Evolutionary conservation across 2,329 filamentous ascomycete species (phyloP), one percentile per base, ranked within the genome.

Genomic region (Chrysosphaeria jannelii): DNA sequence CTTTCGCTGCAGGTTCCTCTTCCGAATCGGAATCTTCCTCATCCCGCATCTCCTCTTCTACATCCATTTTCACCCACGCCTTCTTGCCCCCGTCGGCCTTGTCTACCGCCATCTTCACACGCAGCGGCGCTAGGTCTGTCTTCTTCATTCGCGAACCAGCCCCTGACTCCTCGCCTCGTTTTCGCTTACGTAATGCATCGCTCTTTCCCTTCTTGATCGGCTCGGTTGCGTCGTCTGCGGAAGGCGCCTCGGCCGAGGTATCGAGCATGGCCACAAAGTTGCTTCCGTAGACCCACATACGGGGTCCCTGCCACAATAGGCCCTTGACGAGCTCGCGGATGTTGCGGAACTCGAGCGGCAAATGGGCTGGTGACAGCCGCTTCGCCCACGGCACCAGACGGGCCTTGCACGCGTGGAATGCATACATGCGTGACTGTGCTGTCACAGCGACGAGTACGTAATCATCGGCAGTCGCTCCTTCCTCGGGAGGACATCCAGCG

Each of bases 251-350:
- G 35, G 58, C 57, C 11, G 59, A 58, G 14, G 89, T 48, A 40
- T 93, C 78, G 29, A 97, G 61, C 79, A 93, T 93, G 47, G 74
- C 78, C 13, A 97, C 44, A 56, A 78, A 93, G 1, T 60, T 66
- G 19, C 63, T 59, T 5, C 81, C 79, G 36, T 89, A 91, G 11
- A 93, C 46, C 76, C 81, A 93, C 6, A 81, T 45, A 9, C 81
- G 59, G 14, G 51, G 49, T 1, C 68, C 51, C 37, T 88, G 71
- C 79, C 81, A 93, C 19, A 90, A 43, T 13, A 66, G 64, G 4
- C 78, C 79, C 49, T 81, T 81, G 25, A 70, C 70, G 20, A 74
- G 54, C 39, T 90, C 78, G 28, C 68, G 61, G 13, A 78, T 57
- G 31, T 64, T 59, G 26, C 56, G 60, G 40, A 88, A 81, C 22